phyloP scores from a whole-genome alignment of 2,329 filamentous ascomycete species.

The Daldinia sp. region DNA sequence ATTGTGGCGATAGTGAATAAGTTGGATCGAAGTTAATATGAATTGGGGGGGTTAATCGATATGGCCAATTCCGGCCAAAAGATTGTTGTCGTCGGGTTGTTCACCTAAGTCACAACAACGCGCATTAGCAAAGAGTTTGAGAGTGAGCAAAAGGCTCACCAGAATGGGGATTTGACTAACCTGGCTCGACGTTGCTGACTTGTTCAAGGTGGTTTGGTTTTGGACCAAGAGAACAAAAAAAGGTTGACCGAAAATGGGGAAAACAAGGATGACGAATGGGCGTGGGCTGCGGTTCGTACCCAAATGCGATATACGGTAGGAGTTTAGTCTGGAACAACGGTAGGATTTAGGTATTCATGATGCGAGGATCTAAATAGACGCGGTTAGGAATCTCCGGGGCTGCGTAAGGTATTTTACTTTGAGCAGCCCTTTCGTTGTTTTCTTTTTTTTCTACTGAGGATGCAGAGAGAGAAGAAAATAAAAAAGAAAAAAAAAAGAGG shows the following conservation, averaged over 20 bases:
- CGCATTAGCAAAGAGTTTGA: slow-evolving; percentile 40
- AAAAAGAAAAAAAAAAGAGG: slow-evolving; percentile 16
- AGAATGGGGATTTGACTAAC: slow-evolving; percentile 41
- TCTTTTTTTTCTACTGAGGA: slow-evolving; percentile 1
- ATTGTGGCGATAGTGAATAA: slow-evolving; percentile 6
- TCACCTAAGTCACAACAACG: slow-evolving; percentile 38
- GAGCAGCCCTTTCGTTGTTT: not conserved
- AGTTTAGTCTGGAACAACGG: slow-evolving; percentile 24
- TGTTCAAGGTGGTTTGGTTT: slow-evolving; percentile 36
- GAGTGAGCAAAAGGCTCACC: slow-evolving; percentile 38
- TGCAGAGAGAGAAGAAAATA: slow-evolving; percentile 15
- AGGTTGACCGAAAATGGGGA: slow-evolving; percentile 40
- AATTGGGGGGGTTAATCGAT: slow-evolving; percentile 33
- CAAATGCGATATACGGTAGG: slow-evolving; percentile 43
- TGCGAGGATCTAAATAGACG: slow-evolving; percentile 26
- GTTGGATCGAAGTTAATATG: slow-evolving; percentile 27
- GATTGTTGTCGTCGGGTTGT: slow-evolving; percentile 36
- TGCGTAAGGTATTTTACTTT: slow-evolving; percentile 4
- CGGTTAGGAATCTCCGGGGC: slow-evolving; percentile 16
- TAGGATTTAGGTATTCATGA: slow-evolving; percentile 47
- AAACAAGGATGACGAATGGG: slow-evolving; percentile 42
- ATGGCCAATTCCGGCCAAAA: slow-evolving; percentile 40
- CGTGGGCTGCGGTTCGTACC: slow-evolving; percentile 37
- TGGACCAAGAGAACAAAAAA: slow-evolving; percentile 34
- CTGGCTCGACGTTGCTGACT: slow-evolving; percentile 35